Conservation (phyloP, 192 early-diverging fungal genomes). For the Funneliformis mosseae region DNA sequence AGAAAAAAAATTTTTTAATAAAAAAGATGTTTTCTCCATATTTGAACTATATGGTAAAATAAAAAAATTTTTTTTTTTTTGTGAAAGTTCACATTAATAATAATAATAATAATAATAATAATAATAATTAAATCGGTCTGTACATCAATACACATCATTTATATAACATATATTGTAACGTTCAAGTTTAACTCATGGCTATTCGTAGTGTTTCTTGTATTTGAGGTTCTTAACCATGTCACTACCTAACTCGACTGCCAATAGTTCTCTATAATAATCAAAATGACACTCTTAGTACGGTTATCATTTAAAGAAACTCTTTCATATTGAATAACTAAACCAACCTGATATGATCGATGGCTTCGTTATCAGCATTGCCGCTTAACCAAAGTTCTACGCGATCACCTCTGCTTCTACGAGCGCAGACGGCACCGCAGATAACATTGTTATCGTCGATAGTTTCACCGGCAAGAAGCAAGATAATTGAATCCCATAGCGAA, state of each 20-base stretch:
- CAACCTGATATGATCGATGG: neutral
- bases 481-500: neutral
- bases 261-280: neutral
- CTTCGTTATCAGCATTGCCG: neutral
- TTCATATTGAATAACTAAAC: too few species aligned
- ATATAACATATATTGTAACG: too few species aligned
- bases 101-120: neutral
- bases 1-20: neutral
- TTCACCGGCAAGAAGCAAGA: neutral
- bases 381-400: neutral
- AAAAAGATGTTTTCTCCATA: neutral
- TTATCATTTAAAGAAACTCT: neutral
- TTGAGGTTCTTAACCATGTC: neutral
- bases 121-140: neutral
- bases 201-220: neutral
- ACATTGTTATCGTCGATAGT: neutral
- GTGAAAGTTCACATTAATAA: neutral
- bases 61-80: too few species aligned
- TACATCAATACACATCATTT: neutral
- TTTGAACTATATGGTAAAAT: too few species aligned
- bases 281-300: neutral
- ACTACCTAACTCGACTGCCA: neutral
- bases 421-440: conserved; percentile 5
- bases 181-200: neutral
- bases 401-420: neutral